phyloP scores from a whole-genome alignment of 2,329 filamentous ascomycete species.

The Colletotrichum sp. region DNA sequence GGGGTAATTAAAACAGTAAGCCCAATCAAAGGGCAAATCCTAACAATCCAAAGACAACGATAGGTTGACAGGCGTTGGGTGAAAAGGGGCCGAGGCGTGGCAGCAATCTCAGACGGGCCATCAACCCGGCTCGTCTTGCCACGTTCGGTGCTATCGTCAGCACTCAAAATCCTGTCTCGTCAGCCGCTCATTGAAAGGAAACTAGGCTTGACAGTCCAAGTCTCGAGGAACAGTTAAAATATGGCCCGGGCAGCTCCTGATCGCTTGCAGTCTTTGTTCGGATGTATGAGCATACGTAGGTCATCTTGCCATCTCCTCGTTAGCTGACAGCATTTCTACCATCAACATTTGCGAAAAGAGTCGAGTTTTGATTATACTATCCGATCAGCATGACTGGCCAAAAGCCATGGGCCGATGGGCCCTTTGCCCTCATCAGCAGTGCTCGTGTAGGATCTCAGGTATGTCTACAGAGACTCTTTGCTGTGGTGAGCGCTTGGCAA shows the following conservation, averaged over 20 bases:
- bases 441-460: slow-evolving; percentile 28
- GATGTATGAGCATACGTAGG: background rate
- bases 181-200: background rate
- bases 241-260: background rate
- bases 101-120: background rate
- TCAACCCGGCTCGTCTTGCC: background rate
- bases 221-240: background rate
- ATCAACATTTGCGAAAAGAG: background rate
- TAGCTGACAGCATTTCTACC: background rate
- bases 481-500: background rate
- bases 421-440: slow-evolving; percentile 33
- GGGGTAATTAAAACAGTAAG: background rate
- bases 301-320: background rate
- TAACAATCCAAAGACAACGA: background rate
- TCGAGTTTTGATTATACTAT: background rate
- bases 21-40: background rate
- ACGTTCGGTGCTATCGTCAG: slow-evolving; percentile 6
- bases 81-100: background rate
- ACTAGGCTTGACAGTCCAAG: background rate
- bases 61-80: background rate
- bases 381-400: background rate
- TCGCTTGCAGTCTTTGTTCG: background rate
- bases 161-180: background rate
- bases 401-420: slow-evolving; percentile 37
- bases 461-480: background rate